phyloP scores from a whole-genome alignment of 331 rosid genomes.

The Pyrus hybrid region DNA sequence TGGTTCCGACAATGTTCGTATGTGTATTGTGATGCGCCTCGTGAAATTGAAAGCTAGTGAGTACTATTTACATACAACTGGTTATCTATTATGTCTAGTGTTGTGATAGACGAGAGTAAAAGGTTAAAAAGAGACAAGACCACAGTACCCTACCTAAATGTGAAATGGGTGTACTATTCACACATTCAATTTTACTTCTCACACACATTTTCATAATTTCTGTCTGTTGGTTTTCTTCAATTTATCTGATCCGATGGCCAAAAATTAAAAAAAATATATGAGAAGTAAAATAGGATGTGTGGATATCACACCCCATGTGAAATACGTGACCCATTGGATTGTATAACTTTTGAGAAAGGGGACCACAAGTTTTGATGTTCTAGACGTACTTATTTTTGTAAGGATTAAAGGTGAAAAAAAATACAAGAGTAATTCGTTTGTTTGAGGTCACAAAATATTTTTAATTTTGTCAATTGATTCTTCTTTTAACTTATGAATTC shows the following conservation, averaged over 20 bases:
- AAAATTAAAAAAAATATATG: too few species aligned
- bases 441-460: not conserved
- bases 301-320: too few species aligned
- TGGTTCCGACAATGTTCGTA: not conserved
- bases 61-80: too few species aligned
- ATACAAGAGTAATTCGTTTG: not conserved
- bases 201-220: too few species aligned
- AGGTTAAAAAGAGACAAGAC: conserved; percentile 25
- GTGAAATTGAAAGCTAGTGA: conserved; percentile 20
- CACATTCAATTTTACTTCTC: too few species aligned
- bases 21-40: not conserved
- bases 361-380: conserved; percentile 12
- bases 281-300: too few species aligned
- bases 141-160: conserved; percentile 36
- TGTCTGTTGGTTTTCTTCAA: too few species aligned
- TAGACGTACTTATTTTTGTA: not conserved
- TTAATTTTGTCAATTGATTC: too few species aligned
- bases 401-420: not conserved
- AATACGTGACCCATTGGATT: not conserved
- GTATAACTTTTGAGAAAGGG: not conserved
- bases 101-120: conserved; percentile 8
- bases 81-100: not conserved
- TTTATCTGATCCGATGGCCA: too few species aligned
- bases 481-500: too few species aligned
- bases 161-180: too few species aligned